A percentile compares a stretch with the other conserved stretches of the same genome.
Conservation (phyloP, 73 alveolate genomes). For the Blepharisma stoltei region DNA sequence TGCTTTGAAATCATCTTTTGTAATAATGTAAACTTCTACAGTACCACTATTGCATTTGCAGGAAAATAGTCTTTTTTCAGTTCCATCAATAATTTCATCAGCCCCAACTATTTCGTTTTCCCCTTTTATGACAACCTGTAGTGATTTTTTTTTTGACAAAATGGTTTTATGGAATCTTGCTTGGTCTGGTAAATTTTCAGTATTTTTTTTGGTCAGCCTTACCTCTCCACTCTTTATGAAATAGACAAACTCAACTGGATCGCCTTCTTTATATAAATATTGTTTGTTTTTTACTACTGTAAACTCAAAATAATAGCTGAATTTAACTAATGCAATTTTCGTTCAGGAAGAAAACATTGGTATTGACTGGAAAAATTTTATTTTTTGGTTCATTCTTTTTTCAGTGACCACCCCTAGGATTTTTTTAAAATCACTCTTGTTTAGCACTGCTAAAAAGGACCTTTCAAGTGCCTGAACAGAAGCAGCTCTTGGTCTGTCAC, state of each 20-base stretch:
- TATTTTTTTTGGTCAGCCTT: slow-evolving; percentile 39
- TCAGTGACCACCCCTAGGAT: slow-evolving; percentile 46
- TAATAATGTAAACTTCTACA: too few relatives aligned
- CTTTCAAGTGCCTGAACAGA: slow-evolving; percentile 52
- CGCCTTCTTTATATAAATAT: slow-evolving; percentile 47
- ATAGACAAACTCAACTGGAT: slow-evolving; percentile 29
- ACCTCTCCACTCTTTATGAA: slow-evolving; percentile 59
- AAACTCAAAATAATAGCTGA: slow-evolving; percentile 38
- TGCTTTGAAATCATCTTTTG: too few relatives aligned
- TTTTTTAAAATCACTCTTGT: slow-evolving; percentile 35
- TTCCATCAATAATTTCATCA: too few relatives aligned
- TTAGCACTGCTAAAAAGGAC: slow-evolving; percentile 35
- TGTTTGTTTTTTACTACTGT: slow-evolving; percentile 33
- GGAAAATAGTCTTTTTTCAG: too few relatives aligned
- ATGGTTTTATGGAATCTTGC: too few relatives aligned
- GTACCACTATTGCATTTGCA: too few relatives aligned
- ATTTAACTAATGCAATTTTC: slow-evolving; percentile 39
- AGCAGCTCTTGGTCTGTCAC: slow-evolving; percentile 78
- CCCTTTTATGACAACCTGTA: too few relatives aligned
- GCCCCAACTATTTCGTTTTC: too few relatives aligned
- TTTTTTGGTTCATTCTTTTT: slow-evolving; percentile 29
- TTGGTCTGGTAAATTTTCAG: not conserved
- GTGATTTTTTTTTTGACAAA: too few relatives aligned
- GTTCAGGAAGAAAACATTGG: slow-evolving; percentile 49
- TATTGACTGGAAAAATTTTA: slow-evolving; percentile 39